Evolutionary conservation across 2,329 filamentous ascomycete genomes (phyloP).

Genomic region (Aspergillus novoparasiticus): DNA sequence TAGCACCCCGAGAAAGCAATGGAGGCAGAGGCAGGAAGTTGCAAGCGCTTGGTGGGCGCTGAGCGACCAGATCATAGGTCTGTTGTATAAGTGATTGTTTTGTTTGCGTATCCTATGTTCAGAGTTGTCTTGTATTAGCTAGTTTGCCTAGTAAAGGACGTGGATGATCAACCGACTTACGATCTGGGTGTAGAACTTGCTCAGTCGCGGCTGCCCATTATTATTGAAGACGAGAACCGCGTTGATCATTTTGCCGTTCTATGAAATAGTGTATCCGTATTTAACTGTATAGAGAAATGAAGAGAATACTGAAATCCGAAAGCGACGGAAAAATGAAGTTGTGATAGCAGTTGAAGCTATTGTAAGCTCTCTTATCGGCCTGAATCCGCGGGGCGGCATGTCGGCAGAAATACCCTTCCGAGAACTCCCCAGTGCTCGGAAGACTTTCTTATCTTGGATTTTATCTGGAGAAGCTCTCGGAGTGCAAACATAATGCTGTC

Average conservation of each 20-base stretch:
- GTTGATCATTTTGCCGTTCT: constrained; percentile 76
- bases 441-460: constrained; percentile 17
- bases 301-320: background rate
- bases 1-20: constrained; percentile 58
- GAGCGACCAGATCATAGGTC: constrained; percentile 93
- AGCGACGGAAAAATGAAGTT: background rate
- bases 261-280: background rate
- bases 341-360: background rate
- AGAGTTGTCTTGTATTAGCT: background rate
- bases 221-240: constrained; percentile 99
- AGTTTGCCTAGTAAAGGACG: background rate
- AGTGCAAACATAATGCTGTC: background rate
- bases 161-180: constrained; percentile 51
- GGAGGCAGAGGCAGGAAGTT: constrained; percentile 89
- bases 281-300: background rate
- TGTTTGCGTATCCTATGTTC: constrained; percentile 84
- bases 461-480: constrained; percentile 19
- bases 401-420: constrained; percentile 14
- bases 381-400: constrained; percentile 9
- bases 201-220: constrained; percentile 91
- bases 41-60: constrained; percentile 87
- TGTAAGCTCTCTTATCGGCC: constrained; percentile 19
- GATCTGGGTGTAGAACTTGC: constrained; percentile 98
- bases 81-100: constrained; percentile 96
- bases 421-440: constrained; percentile 10